Evolutionary conservation across 306 rosid species (phyloP), one percentile per base, ranked within the genome.

Genomic region (Morella rubra): DNA sequence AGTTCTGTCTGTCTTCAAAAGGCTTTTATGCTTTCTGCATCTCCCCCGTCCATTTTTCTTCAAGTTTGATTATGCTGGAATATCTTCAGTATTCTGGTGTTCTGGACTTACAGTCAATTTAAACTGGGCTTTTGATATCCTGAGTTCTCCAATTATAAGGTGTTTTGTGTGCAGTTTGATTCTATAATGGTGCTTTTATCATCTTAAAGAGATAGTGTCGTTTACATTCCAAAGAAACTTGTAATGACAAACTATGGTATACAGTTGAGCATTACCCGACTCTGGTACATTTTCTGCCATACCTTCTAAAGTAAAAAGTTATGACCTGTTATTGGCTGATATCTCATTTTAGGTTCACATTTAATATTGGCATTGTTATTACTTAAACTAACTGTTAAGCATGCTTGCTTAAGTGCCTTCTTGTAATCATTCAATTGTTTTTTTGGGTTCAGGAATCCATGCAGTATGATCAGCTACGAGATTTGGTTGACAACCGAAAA

Each of bases 391-490:
- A 55, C 59, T 76, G n/a, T 73, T 32, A 51, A 71, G 60, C 47
- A 55, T 16, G 19, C 42, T 79, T 80, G 49, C 45, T 44, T 8
- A 76, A 52, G 20, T 81, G 65, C 58, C 66, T 44, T 77, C 58
- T 73, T 80, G 24, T 52, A 65, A 66, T 51, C 77, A 56, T 19
- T 10, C 51, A 6, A 53, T 44, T 62, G 66, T 68, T 56, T 69
- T 74, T 74, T 74, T 71, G 78, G 67, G 41, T 75, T 79, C 73
- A 95, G 98, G 97, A 95, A 78, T 90, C 97, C 76, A 88, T 78
- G 91, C 81, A 78, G 66, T 95, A 92, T 74, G 97, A 95, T 80
- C 86, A 90, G 79, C 95, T 95, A 56, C 93, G 96, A 80, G 93
- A 95, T 85, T 89, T 49, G 82, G 98, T 95, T 79, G 92, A 91